phyloP scores from a whole-genome alignment of 2,329 filamentous ascomycete species.

The Arthroderma uncinatum region DNA sequence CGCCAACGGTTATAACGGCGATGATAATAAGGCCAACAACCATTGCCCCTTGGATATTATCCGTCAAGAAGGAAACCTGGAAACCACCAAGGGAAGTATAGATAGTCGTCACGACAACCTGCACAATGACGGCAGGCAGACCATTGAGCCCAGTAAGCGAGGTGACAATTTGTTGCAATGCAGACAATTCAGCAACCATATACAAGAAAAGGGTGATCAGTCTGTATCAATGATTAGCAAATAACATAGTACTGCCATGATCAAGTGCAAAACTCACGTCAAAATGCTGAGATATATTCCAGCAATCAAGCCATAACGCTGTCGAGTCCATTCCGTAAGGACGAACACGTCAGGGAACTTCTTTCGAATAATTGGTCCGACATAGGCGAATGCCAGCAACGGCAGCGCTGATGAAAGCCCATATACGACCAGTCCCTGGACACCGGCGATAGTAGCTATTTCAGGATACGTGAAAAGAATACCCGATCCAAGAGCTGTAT shows the following conservation, averaged over 20 bases:
- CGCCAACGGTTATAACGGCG: conserved; percentile 65
- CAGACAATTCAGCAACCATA: conserved; percentile 76
- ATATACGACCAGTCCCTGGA: conserved; percentile 69
- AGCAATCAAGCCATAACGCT: conserved; percentile 59
- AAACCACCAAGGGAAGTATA: conserved; percentile 79
- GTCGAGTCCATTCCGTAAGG: conserved; percentile 70
- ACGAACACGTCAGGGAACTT: conserved; percentile 79
- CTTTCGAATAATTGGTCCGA: conserved; percentile 65
- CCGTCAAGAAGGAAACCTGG: conserved; percentile 71
- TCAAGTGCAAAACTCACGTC: conserved; percentile 38
- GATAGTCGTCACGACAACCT: conserved; percentile 66
- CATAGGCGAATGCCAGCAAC: conserved; percentile 59
- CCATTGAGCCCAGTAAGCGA: conserved; percentile 63
- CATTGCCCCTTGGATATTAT: conserved; percentile 71
- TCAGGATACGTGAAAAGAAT: conserved; percentile 76
- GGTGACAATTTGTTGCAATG: conserved; percentile 66
- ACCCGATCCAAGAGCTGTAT: conserved; percentile 64
- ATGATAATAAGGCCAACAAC: conserved; percentile 64
- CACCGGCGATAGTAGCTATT: conserved; percentile 64
- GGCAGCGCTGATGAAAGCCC: conserved; percentile 61
- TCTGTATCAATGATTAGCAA: conserved; percentile 21
- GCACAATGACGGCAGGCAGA: conserved; percentile 63
- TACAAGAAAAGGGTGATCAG: conserved; percentile 74
- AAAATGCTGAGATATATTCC: conserved; percentile 66
- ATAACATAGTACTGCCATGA: not conserved